Evolutionary conservation across 768 basidiomycete species (phyloP).

Genomic region (Sarcodon aspratus): DNA sequence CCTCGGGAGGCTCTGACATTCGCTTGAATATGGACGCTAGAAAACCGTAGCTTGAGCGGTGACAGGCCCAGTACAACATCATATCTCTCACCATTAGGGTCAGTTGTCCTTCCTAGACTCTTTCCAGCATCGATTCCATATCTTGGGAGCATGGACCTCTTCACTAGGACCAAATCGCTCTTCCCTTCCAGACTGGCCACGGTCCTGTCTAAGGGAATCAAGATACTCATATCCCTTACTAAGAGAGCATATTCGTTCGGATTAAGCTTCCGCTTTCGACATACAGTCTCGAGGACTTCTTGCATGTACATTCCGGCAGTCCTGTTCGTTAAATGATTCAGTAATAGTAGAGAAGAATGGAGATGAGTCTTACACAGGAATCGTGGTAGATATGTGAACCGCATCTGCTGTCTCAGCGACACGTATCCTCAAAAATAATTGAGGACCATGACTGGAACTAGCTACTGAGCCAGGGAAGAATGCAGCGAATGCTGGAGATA

Average conservation of each 20-base stretch:
- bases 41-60: background rate
- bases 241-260: constrained; percentile 80
- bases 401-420: constrained; percentile 76
- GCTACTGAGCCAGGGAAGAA: constrained; percentile 13
- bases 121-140: constrained; percentile 62
- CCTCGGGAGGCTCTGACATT: constrained; percentile 54
- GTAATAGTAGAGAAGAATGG: background rate
- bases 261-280: constrained; percentile 56
- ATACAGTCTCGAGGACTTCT: constrained; percentile 83
- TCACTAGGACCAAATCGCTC: constrained; percentile 71
- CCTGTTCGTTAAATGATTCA: constrained; percentile 21
- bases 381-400: constrained; percentile 81
- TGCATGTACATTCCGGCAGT: constrained; percentile 95
- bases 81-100: constrained; percentile 72
- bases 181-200: constrained; percentile 92
- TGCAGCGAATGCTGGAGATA: constrained; percentile 52
- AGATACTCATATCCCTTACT: constrained; percentile 49
- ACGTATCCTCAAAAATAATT: constrained; percentile 72
- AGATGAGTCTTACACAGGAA: constrained; percentile 65
- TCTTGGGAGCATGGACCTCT: constrained; percentile 61
- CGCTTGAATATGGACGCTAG: constrained; percentile 90
- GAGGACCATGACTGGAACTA: constrained; percentile 57
- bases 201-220: constrained; percentile 88
- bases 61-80: background rate
- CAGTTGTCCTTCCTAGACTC: constrained; percentile 61